Evolutionary conservation across 192 early-diverging fungal genomes (phyloP), one percentile per base, ranked within the genome.

Genomic region (Diversispora epigaea): DNA sequence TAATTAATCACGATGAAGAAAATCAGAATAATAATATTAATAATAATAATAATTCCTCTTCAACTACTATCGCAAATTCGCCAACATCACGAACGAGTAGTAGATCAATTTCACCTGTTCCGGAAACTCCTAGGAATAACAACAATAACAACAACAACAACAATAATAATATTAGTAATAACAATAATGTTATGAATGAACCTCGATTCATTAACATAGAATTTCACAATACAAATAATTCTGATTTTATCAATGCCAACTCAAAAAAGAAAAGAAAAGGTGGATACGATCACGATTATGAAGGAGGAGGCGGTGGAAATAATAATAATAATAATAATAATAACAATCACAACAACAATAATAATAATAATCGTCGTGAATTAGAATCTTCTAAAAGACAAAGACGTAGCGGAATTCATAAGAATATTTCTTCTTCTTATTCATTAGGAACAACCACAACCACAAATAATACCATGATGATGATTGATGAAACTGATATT

Each of bases 1-100:
- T 75, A 6, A 75, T 75, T 43, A 75, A 75, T 54, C 73, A 75
- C 44, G 57, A 73, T 61, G 50, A 75, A 21, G 47, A 65, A 41
- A n/a, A 56, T 9, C 9, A n/a, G 14, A 56, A 40, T n/a, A 50
- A 43, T n/a, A n/a, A n/a, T n/a, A n/a, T n/a, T n/a, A n/a, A n/a
- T n/a, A n/a, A n/a, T n/a, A n/a, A n/a, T 50, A 19, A n/a, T 2
- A 44, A 43, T 43, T 49, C 41, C 12, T n/a, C 47, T 14, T 25
- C 41, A 14, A 32, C 54, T 41, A 32, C 25, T 32, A 32, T 32
- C 25, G 25, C 25, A 32, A 32, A 32, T 32, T 57, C 54, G 0
- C 40, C 70, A 14, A 58, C 47, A 21, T 72, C 70, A n/a, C 62
- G 43, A 45, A 64, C 49, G 0, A 68, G 47, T 50, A 68, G 47